A percentile compares a stretch with the other conserved stretches of the same genome.
Conservation (phyloP, 2,329 filamentous ascomycete species). For the Xylariaceae sp. region DNA sequence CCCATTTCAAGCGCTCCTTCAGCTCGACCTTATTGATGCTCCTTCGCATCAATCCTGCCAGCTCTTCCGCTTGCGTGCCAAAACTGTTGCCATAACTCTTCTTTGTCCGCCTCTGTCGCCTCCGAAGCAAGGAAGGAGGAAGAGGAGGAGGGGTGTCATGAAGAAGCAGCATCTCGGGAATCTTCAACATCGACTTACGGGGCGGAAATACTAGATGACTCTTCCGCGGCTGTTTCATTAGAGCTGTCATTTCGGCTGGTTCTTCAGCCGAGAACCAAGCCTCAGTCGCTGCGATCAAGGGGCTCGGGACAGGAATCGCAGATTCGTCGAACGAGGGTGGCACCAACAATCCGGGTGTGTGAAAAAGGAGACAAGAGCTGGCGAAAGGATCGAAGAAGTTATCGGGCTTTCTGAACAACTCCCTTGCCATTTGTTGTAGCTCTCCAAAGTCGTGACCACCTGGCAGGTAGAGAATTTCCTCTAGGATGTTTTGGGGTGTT, state of each 20-base stretch:
- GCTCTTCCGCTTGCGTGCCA: conserved; percentile 42
- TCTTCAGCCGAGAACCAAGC: conserved; percentile 13
- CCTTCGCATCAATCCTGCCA: conserved; percentile 45
- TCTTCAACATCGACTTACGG: conserved; percentile 41
- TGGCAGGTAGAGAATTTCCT: conserved; percentile 21
- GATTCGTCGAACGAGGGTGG: conserved; percentile 43
- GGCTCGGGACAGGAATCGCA: conserved; percentile 27
- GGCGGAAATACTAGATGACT: conserved; percentile 48
- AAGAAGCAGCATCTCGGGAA: conserved; percentile 48
- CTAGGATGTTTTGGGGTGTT: conserved; percentile 10
- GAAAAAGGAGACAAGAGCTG: conserved; percentile 56
- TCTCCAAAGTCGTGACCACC: conserved; percentile 34
- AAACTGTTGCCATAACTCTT: conserved; percentile 39
- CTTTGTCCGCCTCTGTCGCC: conserved; percentile 20
- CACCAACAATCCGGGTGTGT: conserved; percentile 44
- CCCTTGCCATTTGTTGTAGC: conserved; percentile 34
- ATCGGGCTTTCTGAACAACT: conserved; percentile 46
- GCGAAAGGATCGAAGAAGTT: conserved; percentile 58
- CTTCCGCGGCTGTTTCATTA: conserved; percentile 10
- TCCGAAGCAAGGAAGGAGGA: conserved; percentile 12
- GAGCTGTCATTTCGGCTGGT: neutral
- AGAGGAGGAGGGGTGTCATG: conserved; percentile 35
- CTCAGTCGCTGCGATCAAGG: conserved; percentile 18
- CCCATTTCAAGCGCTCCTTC: conserved; percentile 39
- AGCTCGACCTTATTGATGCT: conserved; percentile 46